Evolutionary conservation across 1,284 basidiomycete genomes (phyloP), one percentile per base, ranked within the genome.

Genomic region (Trichosporon sp.): DNA sequence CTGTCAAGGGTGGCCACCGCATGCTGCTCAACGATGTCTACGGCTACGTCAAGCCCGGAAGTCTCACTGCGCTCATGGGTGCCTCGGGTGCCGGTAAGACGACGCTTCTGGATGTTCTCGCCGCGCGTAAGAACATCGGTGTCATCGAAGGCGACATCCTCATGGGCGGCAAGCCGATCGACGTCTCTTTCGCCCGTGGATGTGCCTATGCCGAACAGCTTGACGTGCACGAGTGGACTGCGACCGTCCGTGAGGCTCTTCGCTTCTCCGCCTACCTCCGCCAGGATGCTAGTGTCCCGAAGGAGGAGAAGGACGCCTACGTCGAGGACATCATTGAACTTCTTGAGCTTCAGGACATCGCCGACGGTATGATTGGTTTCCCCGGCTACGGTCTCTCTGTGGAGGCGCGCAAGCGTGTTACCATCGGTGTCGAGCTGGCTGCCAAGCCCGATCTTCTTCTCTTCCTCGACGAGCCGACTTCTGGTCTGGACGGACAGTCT

Each of bases 181-280:
- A 80, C 56, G 71, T 78, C 54, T 81, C 79, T 63, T 79, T 79
- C 66, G 73, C 74, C 34, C 81, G 85, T 62, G 82, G 83, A 46
- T 85, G 84, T 44, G 85, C 82, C 8, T 85, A 83, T 66, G 90
- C 89, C 34, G 68, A 71, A 56, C 67, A 67, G 63, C 71, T 74
- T 85, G 92, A 95, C 72, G 87, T 89, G 2, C 92, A 95, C 76
- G 90, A 92, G 78, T 88, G 86, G 66, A 92, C 89, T 11, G 86
- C 91, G 5, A 85, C 84, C 27, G 84, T 86, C 21, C 82, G 85
- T 58, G 85, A 86, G 70, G 84, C 85, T 0, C 78, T 86, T 54
- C 80, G 83, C 54, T 85, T 85, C 78, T 85, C 84, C 1, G 85
- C 86, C 4, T 83, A 86, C 73, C 81, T 87, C 9, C 83, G 86